These are phyloP conservation scores for Dendryphion nanum DNA, from an alignment of 2,329 filamentous ascomycete species.

Conservation along the genomic window DNA sequence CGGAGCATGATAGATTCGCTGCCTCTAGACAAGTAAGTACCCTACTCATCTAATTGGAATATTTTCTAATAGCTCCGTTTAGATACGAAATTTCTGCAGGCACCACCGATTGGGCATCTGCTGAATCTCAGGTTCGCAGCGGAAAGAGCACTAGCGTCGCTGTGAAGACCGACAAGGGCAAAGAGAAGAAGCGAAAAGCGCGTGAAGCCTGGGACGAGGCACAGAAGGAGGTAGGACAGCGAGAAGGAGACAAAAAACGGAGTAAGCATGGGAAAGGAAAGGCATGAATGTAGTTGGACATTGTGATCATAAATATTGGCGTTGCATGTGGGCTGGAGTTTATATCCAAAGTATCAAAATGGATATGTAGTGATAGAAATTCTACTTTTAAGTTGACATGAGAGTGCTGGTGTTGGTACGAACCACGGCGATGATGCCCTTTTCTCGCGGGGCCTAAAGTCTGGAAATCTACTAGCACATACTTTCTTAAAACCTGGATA, in stretches of 20 bases:
- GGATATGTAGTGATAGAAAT: too few relatives aligned
- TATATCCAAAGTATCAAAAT: too few relatives aligned
- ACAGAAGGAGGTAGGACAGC: conserved; percentile 28
- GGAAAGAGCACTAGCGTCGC: conserved; percentile 68
- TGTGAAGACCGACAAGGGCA: conserved; percentile 70
- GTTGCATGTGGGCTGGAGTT: too few relatives aligned
- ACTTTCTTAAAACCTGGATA: too few relatives aligned
- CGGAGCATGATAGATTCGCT: conserved; percentile 86
- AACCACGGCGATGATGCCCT: too few relatives aligned
- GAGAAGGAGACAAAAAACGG: not conserved
- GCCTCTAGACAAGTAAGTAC: conserved; percentile 78
- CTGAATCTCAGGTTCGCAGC: conserved; percentile 68
- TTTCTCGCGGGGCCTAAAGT: too few relatives aligned
- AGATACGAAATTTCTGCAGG: conserved; percentile 50
- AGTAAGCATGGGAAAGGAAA: too few relatives aligned
- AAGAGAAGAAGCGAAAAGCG: conserved; percentile 64
- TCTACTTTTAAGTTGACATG: too few relatives aligned
- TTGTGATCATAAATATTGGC: too few relatives aligned
- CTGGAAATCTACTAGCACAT: too few relatives aligned
- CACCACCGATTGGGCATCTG: conserved; percentile 55
- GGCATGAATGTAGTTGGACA: too few relatives aligned
- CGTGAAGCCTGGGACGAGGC: conserved; percentile 35
- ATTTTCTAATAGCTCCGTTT: not conserved
- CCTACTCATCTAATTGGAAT: conserved; percentile 1
- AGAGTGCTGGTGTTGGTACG: too few relatives aligned